Evolutionary conservation across 1,284 basidiomycete genomes (phyloP), one percentile per base, ranked within the genome.

Genomic region (Microstroma glucosiphilum): DNA sequence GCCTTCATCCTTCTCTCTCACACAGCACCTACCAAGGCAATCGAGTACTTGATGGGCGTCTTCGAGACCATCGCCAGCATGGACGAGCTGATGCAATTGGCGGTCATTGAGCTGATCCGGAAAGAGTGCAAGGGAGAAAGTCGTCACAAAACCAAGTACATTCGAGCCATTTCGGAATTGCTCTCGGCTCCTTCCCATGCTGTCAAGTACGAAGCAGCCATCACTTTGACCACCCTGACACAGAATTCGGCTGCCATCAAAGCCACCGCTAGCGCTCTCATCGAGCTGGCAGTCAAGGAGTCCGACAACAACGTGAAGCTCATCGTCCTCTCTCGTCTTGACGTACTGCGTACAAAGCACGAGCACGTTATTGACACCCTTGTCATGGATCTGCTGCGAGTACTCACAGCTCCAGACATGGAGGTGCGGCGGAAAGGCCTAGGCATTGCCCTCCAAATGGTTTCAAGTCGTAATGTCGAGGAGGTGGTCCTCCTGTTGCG

Each of bases 221-320:
- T 90, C 7, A 96, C 91, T 2, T 85, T 99, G 57, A 97, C 94
- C 0, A 89, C 90, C 1, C 84, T 99, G 56, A 97, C 94, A 0
- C 91, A 96, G 81, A 96, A 96, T 79, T 89, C 93, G 2, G 91
- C 91, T 21, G 94, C 96, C 21, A 87, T 98, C 69, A 97, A 97
- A 84, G 93, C 96, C 66, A 89, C 94, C 55, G 93, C 92, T 0
- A 86, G 88, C 12, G 90, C 87, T 62, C 88, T 96, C 70, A 91
- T 96, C 73, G 90, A 88, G 73, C 86, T 98, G 61, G 88, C 93
- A 62, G 85, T 90, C 78, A 94, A 93, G 82, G 93, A 96, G 82
- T 92, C 92, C 1, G 94, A 97, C 83, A 99, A 98, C 83, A 99
- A 98, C 73, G 94, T 97, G 81, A 98, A 98, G 82, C 86, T 98